Evolutionary conservation across 2,329 filamentous ascomycete genomes (phyloP).

Genomic region (Exophiala viscosa): DNA sequence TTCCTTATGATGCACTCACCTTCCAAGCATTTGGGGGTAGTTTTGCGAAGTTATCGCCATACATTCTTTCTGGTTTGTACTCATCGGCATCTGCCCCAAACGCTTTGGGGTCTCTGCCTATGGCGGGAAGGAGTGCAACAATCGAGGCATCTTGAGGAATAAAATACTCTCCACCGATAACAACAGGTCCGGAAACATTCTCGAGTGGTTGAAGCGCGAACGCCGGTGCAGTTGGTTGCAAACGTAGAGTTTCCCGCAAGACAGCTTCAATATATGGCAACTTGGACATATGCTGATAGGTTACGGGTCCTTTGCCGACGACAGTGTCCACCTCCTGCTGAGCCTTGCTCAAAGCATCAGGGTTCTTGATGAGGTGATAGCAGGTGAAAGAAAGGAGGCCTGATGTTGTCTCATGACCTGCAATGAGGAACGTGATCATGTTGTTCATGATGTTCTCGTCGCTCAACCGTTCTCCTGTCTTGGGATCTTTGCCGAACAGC

Average conservation of each 20-base stretch:
- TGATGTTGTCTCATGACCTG: conserved; percentile 66
- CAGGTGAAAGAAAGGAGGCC: conserved; percentile 64
- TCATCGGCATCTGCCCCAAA: conserved; percentile 63
- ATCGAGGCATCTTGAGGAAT: conserved; percentile 53
- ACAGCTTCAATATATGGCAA: conserved; percentile 65
- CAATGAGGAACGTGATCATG: conserved; percentile 60
- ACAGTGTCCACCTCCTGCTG: conserved; percentile 66
- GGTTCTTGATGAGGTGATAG: conserved; percentile 63
- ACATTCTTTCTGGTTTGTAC: conserved; percentile 69
- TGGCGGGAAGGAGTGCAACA: conserved; percentile 48
- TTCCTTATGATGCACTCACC: conserved; percentile 6
- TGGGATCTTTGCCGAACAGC: conserved; percentile 57
- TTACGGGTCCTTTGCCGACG: conserved; percentile 51
- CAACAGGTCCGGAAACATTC: conserved; percentile 14
- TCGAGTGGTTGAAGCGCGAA: conserved; percentile 51
- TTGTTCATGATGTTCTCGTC: conserved; percentile 64
- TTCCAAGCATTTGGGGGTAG: conserved; percentile 64
- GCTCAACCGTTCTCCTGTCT: conserved; percentile 56
- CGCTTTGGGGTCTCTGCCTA: conserved; percentile 61
- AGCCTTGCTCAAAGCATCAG: conserved; percentile 56
- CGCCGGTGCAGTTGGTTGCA: conserved; percentile 58
- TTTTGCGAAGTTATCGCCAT: conserved; percentile 64
- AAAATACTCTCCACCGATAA: conserved; percentile 54
- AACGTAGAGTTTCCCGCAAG: conserved; percentile 63
- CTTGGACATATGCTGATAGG: conserved; percentile 57